Conservation (phyloP, 129 eudicot genomes). For the Chrysanthemum seticuspe region DNA sequence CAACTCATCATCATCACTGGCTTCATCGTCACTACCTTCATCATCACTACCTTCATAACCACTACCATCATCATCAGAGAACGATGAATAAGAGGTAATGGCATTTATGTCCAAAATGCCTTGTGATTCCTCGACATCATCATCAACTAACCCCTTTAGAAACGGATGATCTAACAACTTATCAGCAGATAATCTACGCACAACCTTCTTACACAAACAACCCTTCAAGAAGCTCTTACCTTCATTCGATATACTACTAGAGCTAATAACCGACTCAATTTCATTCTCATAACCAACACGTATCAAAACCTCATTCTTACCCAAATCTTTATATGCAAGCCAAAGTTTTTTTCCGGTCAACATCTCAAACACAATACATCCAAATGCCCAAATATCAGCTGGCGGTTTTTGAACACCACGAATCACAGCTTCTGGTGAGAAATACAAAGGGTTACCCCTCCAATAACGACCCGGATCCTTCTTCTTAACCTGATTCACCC, state of each 20-base stretch:
- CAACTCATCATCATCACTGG: too few species aligned
- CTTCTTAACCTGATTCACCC: neutral
- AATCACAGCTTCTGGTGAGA: neutral
- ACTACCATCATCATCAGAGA: constrained; percentile 34
- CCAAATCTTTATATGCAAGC: too few species aligned
- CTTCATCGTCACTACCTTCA: neutral
- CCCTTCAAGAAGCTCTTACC: constrained; percentile 59
- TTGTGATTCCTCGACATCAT: constrained; percentile 26
- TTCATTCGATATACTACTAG: constrained; percentile 31
- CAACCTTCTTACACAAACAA: constrained; percentile 56
- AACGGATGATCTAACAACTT: constrained; percentile 60
- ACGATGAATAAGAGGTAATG: constrained; percentile 25
- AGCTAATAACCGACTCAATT: too few species aligned
- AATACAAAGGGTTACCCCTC: neutral
- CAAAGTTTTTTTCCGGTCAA: neutral
- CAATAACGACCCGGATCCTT: neutral
- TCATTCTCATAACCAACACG: too few species aligned
- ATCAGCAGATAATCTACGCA: constrained; percentile 55
- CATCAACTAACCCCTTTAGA: constrained; percentile 43
- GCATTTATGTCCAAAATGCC: constrained; percentile 35
- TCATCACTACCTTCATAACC: too few species aligned
- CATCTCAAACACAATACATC: neutral
- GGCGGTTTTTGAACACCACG: neutral
- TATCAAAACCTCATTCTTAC: too few species aligned
- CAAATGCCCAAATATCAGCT: neutral